These are phyloP conservation scores for Trichoderma gamsii DNA, from an alignment of 495 filamentous ascomycete genomes.

Conservation along the genomic window DNA sequence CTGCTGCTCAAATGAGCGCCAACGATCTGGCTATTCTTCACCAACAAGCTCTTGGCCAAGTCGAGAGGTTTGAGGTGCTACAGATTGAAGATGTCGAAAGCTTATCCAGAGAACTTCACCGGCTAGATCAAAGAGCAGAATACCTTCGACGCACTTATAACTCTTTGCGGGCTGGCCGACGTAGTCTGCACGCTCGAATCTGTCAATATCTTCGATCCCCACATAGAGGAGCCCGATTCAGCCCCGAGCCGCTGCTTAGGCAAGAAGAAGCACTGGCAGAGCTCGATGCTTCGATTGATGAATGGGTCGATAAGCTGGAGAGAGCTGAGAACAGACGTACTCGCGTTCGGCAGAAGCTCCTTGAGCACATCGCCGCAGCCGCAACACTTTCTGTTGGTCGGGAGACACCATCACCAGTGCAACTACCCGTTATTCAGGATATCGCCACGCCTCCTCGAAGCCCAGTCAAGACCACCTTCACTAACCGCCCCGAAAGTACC, in stretches of 20 bases:
- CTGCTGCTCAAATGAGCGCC: constrained; percentile 38
- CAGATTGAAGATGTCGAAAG: constrained; percentile 58
- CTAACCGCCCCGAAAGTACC: constrained; percentile 25
- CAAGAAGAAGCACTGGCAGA: constrained; percentile 69
- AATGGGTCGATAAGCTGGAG: constrained; percentile 67
- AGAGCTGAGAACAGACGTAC: constrained; percentile 67
- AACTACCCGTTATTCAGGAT: constrained; percentile 26
- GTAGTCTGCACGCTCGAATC: constrained; percentile 62
- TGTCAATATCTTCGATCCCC: constrained; percentile 61
- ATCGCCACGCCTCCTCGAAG: constrained; percentile 45
- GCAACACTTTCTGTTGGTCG: constrained; percentile 33
- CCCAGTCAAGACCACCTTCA: constrained; percentile 33
- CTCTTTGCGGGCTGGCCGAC: constrained; percentile 59
- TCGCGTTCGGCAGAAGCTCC: constrained; percentile 64
- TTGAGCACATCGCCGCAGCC: constrained; percentile 67
- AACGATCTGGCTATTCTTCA: constrained; percentile 49
- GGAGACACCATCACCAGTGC: constrained; percentile 21
- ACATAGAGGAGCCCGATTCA: constrained; percentile 53
- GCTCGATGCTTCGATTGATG: constrained; percentile 66
- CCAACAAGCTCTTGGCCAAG: constrained; percentile 58
- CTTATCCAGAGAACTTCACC: constrained; percentile 61
- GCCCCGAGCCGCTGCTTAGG: constrained; percentile 60
- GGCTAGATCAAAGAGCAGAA: constrained; percentile 64
- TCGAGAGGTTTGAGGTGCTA: constrained; percentile 62
- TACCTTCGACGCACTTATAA: constrained; percentile 65